These are phyloP conservation scores for Phytopythium helicoides DNA, from an alignment of 352 stramenopile genomes.

Conservation along the genomic window DNA sequence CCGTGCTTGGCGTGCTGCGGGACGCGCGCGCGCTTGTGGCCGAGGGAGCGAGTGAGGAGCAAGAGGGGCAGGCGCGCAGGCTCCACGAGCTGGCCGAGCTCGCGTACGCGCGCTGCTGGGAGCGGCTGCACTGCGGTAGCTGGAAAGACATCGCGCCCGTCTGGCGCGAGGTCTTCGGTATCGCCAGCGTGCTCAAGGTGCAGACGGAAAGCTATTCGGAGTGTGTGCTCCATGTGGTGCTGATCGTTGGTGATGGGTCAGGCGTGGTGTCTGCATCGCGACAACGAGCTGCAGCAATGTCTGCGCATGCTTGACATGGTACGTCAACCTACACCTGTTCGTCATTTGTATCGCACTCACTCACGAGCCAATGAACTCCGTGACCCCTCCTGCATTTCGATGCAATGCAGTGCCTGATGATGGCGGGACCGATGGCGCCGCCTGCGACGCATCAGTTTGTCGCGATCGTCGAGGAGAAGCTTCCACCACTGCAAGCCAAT, in stretches of 20 bases:
- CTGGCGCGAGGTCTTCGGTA: slow-evolving; percentile 64
- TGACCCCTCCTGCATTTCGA: no score
- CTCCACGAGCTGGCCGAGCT: slow-evolving; percentile 16
- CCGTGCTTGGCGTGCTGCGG: slow-evolving; percentile 38
- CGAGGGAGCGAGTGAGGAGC: background rate
- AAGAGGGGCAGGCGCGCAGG: background rate
- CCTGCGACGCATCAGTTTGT: slow-evolving; percentile 50
- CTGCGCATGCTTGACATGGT: slow-evolving; percentile 67
- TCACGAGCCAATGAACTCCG: no score
- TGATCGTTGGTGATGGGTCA: slow-evolving; percentile 1
- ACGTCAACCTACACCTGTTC: background rate
- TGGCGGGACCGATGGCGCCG: slow-evolving; percentile 56
- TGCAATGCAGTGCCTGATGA: slow-evolving; percentile 52
- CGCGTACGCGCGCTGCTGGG: slow-evolving; percentile 66
- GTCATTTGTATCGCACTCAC: background rate
- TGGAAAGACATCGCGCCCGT: slow-evolving; percentile 59
- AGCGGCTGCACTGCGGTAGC: slow-evolving; percentile 66
- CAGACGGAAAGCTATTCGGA: no score
- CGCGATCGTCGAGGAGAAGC: slow-evolving; percentile 23
- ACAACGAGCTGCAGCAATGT: slow-evolving; percentile 22
- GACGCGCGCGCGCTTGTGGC: slow-evolving; percentile 9
- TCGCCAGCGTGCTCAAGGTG: slow-evolving; percentile 53
- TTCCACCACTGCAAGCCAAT: slow-evolving; percentile 3
- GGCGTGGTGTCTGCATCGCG: slow-evolving; percentile 28
- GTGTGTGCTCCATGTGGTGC: no score